Evolutionary conservation across 768 basidiomycete genomes (phyloP).

Genomic region (Kwoniella newhampshirensis): DNA sequence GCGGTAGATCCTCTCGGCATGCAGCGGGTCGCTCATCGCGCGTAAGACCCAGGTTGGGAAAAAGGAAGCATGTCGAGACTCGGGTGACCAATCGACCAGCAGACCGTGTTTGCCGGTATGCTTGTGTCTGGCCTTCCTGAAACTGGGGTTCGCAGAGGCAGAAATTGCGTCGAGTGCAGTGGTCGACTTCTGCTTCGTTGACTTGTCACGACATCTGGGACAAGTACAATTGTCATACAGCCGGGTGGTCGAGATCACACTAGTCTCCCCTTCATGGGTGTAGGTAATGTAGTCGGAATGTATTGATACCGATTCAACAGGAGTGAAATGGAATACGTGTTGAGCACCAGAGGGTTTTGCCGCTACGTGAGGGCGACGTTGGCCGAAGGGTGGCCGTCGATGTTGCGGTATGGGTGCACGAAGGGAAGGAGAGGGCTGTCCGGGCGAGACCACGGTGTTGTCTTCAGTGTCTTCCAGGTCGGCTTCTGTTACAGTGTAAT

Average conservation of each 20-base stretch:
- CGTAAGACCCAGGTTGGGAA: no score
- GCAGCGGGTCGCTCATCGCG: no score
- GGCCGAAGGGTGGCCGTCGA: no score
- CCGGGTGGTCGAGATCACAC: constrained; percentile 65
- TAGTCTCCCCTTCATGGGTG: background rate
- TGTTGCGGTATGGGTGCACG: background rate
- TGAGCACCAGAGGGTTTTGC: background rate
- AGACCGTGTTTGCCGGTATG: constrained; percentile 55
- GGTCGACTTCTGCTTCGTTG: constrained; percentile 61
- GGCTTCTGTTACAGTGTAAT: constrained; percentile 12
- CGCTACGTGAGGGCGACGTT: no score
- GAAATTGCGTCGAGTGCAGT: background rate
- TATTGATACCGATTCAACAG: background rate
- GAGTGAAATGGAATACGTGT: background rate
- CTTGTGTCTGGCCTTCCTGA: background rate
- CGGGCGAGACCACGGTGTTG: background rate
- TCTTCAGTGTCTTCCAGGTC: constrained; percentile 8
- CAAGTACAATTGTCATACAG: constrained; percentile 83
- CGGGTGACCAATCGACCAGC: constrained; percentile 59
- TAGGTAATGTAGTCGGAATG: constrained; percentile 6
- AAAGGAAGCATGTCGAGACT: background rate
- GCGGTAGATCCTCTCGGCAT: background rate
- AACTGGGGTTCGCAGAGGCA: no score
- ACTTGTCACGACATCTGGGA: constrained; percentile 69
- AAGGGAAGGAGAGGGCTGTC: background rate